phyloP scores from a whole-genome alignment of 2,329 filamentous ascomycete genomes.

The Basipetospora chlamydospora region DNA sequence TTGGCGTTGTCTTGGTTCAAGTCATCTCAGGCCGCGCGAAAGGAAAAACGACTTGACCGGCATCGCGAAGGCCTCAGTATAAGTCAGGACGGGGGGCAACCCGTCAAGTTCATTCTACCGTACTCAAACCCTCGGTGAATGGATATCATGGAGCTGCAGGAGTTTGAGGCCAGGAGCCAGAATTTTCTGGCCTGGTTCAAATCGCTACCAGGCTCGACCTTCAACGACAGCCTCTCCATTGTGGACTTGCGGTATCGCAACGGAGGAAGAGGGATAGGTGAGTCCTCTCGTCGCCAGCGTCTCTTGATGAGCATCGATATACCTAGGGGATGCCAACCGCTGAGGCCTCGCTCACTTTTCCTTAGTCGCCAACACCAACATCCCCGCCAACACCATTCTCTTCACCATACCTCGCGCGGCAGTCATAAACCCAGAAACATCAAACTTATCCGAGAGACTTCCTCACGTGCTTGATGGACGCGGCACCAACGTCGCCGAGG shows the following conservation, averaged over 20 bases:
- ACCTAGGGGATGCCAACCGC: too few species aligned
- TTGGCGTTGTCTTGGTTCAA: too few species aligned
- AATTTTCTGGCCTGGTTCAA: slow-evolving; percentile 41
- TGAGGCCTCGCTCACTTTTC: too few species aligned
- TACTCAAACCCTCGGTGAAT: too few species aligned
- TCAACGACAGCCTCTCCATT: slow-evolving; percentile 37
- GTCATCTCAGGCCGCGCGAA: too few species aligned
- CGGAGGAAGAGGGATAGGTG: slow-evolving; percentile 42
- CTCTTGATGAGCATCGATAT: not conserved
- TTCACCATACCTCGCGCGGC: slow-evolving; percentile 63
- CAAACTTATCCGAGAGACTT: slow-evolving; percentile 44
- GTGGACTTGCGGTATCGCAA: slow-evolving; percentile 33
- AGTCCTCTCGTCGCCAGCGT: slow-evolving; percentile 8
- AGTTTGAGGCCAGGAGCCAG: slow-evolving; percentile 28
- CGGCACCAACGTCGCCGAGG: slow-evolving; percentile 17
- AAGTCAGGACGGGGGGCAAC: too few species aligned
- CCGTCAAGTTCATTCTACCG: too few species aligned
- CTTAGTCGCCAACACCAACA: slow-evolving; percentile 54
- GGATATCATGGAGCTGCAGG: slow-evolving; percentile 6
- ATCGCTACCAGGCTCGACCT: slow-evolving; percentile 33
- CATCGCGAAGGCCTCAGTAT: too few species aligned
- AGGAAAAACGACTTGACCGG: too few species aligned
- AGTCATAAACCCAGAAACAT: slow-evolving; percentile 62
- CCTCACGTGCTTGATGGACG: slow-evolving; percentile 43
- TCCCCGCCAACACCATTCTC: slow-evolving; percentile 59